These are phyloP conservation scores for Eutrema salsugineum DNA, from an alignment of 441 rosid species.

Conservation along the genomic window DNA sequence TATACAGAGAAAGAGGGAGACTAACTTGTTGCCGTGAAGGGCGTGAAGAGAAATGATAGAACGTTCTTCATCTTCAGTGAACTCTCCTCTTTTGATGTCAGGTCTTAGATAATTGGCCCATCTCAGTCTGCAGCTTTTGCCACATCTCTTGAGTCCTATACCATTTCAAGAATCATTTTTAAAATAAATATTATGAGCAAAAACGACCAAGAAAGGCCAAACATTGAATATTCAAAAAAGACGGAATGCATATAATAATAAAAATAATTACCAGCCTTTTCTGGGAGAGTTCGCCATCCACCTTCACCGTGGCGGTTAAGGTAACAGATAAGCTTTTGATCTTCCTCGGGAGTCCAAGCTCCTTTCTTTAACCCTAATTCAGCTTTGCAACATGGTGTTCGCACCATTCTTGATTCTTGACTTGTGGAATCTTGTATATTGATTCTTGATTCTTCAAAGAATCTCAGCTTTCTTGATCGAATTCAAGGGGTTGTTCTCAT, in stretches of 20 bases:
- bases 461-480: neutral
- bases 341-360: conserved; percentile 46
- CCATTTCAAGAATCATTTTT: neutral
- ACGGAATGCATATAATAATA: neutral
- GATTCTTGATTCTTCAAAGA: neutral
- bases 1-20: neutral
- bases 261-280: conserved; percentile 41
- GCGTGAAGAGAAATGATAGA: conserved; percentile 54
- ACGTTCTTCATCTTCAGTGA: conserved; percentile 43
- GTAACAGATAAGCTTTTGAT: conserved; percentile 43
- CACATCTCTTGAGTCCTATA: conserved; percentile 53
- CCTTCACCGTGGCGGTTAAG: conserved; percentile 52
- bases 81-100: conserved; percentile 55
- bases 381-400: conserved; percentile 44
- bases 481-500: neutral
- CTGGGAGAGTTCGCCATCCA: conserved; percentile 51
- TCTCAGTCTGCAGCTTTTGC: conserved; percentile 54
- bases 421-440: neutral
- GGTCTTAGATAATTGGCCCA: conserved; percentile 58
- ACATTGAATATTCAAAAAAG: conserved; percentile 25
- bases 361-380: conserved; percentile 49
- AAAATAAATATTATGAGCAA: neutral
- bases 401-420: conserved; percentile 34
- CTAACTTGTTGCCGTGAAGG: conserved; percentile 49
- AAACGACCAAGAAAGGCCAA: neutral